Percentiles rank a stretch among this genome's conserved stretches.
Evolutionary conservation across 129 eudicot genomes (phyloP).

Genomic region (Daucus carota): DNA sequence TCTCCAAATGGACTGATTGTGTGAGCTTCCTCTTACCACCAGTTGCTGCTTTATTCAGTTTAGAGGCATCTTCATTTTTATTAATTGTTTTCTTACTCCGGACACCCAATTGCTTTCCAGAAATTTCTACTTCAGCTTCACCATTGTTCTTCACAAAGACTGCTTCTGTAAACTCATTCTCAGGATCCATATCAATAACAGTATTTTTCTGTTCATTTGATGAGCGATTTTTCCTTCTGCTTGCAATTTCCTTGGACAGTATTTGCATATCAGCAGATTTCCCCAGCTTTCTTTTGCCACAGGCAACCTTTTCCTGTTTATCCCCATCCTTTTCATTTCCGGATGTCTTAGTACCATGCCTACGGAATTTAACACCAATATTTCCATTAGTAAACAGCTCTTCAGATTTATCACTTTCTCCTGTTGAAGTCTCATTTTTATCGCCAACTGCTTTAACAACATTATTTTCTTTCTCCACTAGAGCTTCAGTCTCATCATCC

Average conservation of each 20-base stretch:
- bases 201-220: background rate
- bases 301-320: background rate
- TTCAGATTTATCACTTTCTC: conserved; percentile 17
- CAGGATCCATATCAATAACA: background rate
- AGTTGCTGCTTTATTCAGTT: background rate
- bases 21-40: conserved; percentile 7
- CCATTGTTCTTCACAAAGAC: background rate
- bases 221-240: background rate
- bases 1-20: background rate
- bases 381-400: background rate
- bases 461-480: conserved; percentile 31
- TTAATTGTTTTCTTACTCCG: background rate
- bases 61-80: background rate
- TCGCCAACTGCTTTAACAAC: conserved; percentile 2
- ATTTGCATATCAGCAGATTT: background rate
- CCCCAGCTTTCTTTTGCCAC: background rate
- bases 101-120: background rate
- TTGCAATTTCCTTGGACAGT: background rate
- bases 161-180: background rate
- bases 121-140: background rate
- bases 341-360: background rate
- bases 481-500: conserved; percentile 66
- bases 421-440: conserved; percentile 6
- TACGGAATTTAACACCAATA: background rate
- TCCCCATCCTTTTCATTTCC: conserved; percentile 7